Conservation (phyloP, 192 early-diverging fungal species). For the Geranomyces michiganensis region DNA sequence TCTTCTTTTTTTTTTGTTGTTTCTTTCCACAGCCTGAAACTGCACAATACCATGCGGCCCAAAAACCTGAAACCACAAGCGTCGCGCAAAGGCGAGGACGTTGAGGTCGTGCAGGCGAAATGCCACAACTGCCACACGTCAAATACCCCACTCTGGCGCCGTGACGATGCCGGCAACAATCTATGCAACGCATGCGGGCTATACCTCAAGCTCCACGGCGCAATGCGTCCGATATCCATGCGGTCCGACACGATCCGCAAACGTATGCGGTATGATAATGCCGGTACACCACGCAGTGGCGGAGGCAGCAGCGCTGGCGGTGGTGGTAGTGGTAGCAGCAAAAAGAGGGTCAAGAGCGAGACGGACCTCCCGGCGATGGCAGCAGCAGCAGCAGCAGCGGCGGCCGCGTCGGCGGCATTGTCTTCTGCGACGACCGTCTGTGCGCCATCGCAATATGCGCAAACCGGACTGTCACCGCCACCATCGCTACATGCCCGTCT, state of each 20-base stretch:
- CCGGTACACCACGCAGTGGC: background rate
- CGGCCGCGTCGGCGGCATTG: no score
- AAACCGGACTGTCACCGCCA: no score
- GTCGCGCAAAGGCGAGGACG: conserved; percentile 15
- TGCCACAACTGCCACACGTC: conserved; percentile 85
- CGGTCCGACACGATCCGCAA: conserved; percentile 89
- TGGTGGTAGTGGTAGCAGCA: background rate
- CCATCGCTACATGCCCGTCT: no score
- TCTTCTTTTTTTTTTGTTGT: no score
- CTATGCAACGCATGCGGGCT: conserved; percentile 95
- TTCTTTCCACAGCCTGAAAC: conserved; percentile 21
- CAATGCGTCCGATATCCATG: conserved; percentile 83
- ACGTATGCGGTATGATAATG: conserved; percentile 43
- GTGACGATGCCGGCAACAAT: conserved; percentile 80
- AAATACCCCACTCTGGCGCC: conserved; percentile 86
- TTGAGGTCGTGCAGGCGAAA: conserved; percentile 25
- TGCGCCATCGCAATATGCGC: no score
- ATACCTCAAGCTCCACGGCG: conserved; percentile 80
- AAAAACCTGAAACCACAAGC: conserved; percentile 33
- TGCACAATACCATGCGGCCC: conserved; percentile 40
- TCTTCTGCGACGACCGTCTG: no score
- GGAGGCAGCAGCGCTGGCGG: no score
- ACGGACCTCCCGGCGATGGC: background rate
- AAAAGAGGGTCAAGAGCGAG: conserved; percentile 11
- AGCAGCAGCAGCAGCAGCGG: no score